Evolutionary conservation across 2,329 filamentous ascomycete species (phyloP).

Genomic region (Arachnopeziza araneosa): DNA sequence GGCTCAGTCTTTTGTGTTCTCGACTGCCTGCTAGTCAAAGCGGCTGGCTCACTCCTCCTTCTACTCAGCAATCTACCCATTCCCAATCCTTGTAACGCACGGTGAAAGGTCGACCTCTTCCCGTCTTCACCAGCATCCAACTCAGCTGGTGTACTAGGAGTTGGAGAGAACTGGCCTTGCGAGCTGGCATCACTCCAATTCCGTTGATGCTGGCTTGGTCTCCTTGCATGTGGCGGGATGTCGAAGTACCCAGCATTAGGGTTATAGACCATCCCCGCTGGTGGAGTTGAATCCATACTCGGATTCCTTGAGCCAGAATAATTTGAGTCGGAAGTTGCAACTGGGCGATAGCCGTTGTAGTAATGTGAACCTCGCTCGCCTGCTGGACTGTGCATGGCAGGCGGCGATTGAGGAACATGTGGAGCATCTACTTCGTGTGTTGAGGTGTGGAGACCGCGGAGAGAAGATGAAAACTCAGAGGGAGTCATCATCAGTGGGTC

Average conservation of each 20-base stretch:
- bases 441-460: conserved; percentile 10
- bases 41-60: conserved; percentile 1
- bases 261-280: conserved; percentile 7
- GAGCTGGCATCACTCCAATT: conserved; percentile 22
- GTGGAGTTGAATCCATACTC: conserved; percentile 15
- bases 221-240: conserved; percentile 9
- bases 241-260: conserved; percentile 19
- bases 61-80: conserved; percentile 29
- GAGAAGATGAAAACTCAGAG: conserved; percentile 15
- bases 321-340: conserved; percentile 16
- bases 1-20: not conserved
- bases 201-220: conserved; percentile 19
- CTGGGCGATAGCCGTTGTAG: conserved; percentile 19
- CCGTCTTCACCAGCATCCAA: conserved; percentile 16
- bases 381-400: conserved; percentile 16
- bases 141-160: conserved; percentile 13
- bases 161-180: conserved; percentile 14
- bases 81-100: conserved; percentile 13
- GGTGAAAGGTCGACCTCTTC: conserved; percentile 6
- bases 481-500: conserved; percentile 27
- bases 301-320: conserved; percentile 8
- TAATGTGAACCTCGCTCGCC: conserved; percentile 14
- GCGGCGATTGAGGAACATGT: conserved; percentile 9
- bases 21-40: conserved; percentile 2
- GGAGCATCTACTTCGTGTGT: conserved; percentile 16